Evolutionary conservation across 2,329 filamentous ascomycete genomes (phyloP), one percentile per base, ranked within the genome.

Genomic region (Colletotrichum tabaci): DNA sequence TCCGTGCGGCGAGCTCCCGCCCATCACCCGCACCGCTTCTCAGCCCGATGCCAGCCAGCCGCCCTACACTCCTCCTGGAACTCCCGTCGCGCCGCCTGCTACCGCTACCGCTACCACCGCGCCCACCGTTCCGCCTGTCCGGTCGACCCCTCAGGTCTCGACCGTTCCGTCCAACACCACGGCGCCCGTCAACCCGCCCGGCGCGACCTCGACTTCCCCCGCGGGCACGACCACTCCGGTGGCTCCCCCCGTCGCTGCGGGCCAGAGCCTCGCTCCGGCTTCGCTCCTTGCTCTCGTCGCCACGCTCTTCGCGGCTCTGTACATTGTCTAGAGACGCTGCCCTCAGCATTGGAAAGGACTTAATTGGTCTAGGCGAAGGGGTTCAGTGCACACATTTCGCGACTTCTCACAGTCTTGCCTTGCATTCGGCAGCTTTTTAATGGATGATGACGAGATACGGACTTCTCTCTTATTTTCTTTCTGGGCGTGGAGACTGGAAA

Each of bases 71-170:
- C 63, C 70, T 4, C 62, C 70, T 0, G 69, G 44, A 12, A 71
- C 53, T 35, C 44, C 50, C 7, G 52, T 63, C 5, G 42, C 62
- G 8, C 30, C 30, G 13, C 63, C 67, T 26, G 42, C 67, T 2
- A 58, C 21, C 52, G 38, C 65, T n/a, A 50, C 57, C 2, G 18
- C 30, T 9, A 18, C 52, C 26, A 56, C 73, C 46, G 72, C 73
- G 13, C 66, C 73, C 2, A 68, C 49, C 15, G 65, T 46, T 42
- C 38, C 57, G 42, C 69, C 69, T 9, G 60, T 21, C 13, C 16
- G 26, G 46, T 30, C 47, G 15, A 49, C 21, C 58, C 80, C 88
- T 62, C 87, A 90, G 71, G 84, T 79, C 23, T 83, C 84, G 72
- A 85, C 83, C 2, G 85, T 83, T 0, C 82, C 4, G 74, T 79